Conservation (phyloP, 176 grass and related monocot species). For the Sorghum bicolor region Sorghum_bicolor_NCBIv3 NC_012875.2:46006501-46007000, state of each 20-base stretch:
- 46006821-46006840: background rate
- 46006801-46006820: background rate
- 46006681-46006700: slow-evolving; percentile 30
- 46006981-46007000: background rate
- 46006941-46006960: slow-evolving; percentile 20
- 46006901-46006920: background rate
- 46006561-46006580: slow-evolving; percentile 26
- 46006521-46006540: slow-evolving; percentile 17
- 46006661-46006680: slow-evolving; percentile 47
- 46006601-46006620: slow-evolving; percentile 85
- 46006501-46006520: background rate
- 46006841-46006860: background rate
- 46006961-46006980: background rate
- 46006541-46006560: background rate
- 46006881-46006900: slow-evolving; percentile 1
- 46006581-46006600: slow-evolving; percentile 33
- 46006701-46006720: background rate
- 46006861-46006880: background rate
- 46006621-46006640: slow-evolving; percentile 88
- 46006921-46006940: background rate
- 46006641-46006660: slow-evolving; percentile 97
- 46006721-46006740: slow-evolving; percentile 12
- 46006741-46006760: background rate
- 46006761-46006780: background rate
- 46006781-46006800: background rate